Conservation (phyloP, 148 eudicot species). For the Camellia granthamiana region DNA sequence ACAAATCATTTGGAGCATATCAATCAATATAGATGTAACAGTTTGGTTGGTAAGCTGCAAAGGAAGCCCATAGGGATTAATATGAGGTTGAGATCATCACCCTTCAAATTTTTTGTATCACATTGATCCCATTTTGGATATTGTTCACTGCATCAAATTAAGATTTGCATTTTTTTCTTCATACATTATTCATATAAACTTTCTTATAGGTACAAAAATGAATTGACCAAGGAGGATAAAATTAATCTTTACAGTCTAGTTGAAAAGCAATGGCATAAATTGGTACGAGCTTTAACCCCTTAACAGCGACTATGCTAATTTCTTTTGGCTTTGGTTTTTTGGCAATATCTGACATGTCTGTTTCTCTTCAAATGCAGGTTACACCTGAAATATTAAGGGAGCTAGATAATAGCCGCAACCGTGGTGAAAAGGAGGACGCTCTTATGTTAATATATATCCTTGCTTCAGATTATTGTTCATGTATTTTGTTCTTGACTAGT, state of each 20-base stretch:
- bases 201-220: slow-evolving; percentile 70
- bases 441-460: slow-evolving; percentile 78
- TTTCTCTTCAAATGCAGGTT: slow-evolving; percentile 48
- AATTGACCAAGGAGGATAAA: slow-evolving; percentile 74
- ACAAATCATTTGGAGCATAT: too few relatives aligned
- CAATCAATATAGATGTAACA: too few relatives aligned
- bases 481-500: not conserved
- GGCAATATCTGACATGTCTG: not conserved
- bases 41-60: too few relatives aligned
- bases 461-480: slow-evolving; percentile 8
- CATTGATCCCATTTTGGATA: not conserved
- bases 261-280: slow-evolving; percentile 59
- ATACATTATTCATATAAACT: not conserved
- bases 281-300: slow-evolving; percentile 40
- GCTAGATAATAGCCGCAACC: slow-evolving; percentile 67
- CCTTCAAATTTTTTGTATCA: not conserved
- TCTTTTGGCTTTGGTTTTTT: not conserved
- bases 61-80: not conserved
- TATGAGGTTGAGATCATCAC: not conserved
- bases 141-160: not conserved
- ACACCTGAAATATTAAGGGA: slow-evolving; percentile 84
- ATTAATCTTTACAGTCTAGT: slow-evolving; percentile 47
- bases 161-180: not conserved
- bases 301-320: slow-evolving; percentile 3
- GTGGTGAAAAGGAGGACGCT: slow-evolving; percentile 75